Evolutionary conservation across 192 early-diverging fungal species (phyloP).

Genomic region (Allomyces macrogynus): DNA sequence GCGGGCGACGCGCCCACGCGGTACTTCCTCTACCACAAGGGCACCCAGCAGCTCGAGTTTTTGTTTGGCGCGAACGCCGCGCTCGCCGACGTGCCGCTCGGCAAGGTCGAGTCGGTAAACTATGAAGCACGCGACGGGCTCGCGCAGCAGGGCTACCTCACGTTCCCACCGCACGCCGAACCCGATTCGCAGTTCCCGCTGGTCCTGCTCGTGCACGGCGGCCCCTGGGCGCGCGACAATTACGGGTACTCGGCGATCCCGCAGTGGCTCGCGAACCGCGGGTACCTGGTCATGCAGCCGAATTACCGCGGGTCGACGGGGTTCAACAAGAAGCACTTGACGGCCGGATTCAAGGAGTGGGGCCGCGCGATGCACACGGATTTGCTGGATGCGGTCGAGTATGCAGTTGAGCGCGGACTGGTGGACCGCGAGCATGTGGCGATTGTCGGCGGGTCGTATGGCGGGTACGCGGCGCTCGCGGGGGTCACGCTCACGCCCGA

Average conservation of each 20-base stretch:
- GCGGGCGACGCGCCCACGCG: not conserved
- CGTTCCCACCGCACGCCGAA: not conserved
- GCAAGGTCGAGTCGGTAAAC: not conserved
- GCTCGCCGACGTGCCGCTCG: not conserved
- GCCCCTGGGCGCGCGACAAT: constrained; percentile 14
- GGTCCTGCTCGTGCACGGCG: constrained; percentile 14
- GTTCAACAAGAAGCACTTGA: constrained; percentile 13
- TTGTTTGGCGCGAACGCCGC: not conserved
- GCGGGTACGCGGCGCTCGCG: constrained; percentile 16
- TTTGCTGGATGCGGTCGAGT: constrained; percentile 15
- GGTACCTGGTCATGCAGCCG: constrained; percentile 15
- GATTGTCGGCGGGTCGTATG: constrained; percentile 17
- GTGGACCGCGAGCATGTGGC: constrained; percentile 16
- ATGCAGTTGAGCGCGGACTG: constrained; percentile 12
- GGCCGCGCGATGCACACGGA: constrained; percentile 17
- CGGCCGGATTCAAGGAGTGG: constrained; percentile 11
- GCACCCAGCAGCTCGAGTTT: not conserved
- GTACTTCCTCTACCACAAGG: not conserved
- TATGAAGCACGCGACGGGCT: not conserved
- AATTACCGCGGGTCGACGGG: constrained; percentile 15
- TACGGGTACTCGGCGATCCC: constrained; percentile 9
- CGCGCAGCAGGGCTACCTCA: not conserved
- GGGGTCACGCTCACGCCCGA: constrained; percentile 20
- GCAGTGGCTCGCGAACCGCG: constrained; percentile 17
- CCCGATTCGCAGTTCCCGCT: constrained; percentile 4